phyloP scores from a whole-genome alignment of 2,329 filamentous ascomycete genomes.

The Scortechinia acanthostroma region DNA sequence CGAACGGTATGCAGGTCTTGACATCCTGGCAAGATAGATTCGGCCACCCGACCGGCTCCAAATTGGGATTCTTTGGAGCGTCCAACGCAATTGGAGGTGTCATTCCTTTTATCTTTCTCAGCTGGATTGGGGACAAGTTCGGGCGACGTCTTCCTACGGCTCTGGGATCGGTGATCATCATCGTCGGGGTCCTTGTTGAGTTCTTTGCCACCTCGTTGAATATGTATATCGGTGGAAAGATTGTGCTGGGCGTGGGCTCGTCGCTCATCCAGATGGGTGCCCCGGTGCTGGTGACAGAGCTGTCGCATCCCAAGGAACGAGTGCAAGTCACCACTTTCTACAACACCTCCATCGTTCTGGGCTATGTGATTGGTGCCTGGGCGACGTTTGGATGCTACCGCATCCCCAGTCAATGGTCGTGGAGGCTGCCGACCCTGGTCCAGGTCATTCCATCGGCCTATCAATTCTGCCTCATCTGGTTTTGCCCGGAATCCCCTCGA shows the following conservation, averaged over 20 bases:
- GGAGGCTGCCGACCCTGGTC: slow-evolving; percentile 41
- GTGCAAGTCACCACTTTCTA: slow-evolving; percentile 26
- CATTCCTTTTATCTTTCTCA: slow-evolving; percentile 22
- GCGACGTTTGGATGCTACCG: slow-evolving; percentile 20
- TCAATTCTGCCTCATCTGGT: slow-evolving; percentile 33
- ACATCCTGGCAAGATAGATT: too few relatives aligned
- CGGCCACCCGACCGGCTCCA: too few relatives aligned
- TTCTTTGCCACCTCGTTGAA: slow-evolving; percentile 21
- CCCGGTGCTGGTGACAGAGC: slow-evolving; percentile 30
- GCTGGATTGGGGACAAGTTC: slow-evolving; percentile 22
- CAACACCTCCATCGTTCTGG: slow-evolving; percentile 29
- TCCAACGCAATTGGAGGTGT: slow-evolving; percentile 32
- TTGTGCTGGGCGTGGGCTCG: slow-evolving; percentile 23
- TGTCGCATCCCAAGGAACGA: slow-evolving; percentile 29
- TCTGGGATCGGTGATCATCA: slow-evolving; percentile 27
- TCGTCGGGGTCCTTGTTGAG: slow-evolving; percentile 23
- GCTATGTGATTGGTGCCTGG: slow-evolving; percentile 27
- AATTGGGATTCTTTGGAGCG: too few relatives aligned
- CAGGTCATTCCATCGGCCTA: slow-evolving; percentile 35
- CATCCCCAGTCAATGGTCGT: slow-evolving; percentile 29
- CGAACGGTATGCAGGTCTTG: too few relatives aligned
- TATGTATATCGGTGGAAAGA: slow-evolving; percentile 28
- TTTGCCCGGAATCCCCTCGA: slow-evolving; percentile 52
- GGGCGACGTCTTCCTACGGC: slow-evolving; percentile 23
- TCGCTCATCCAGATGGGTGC: slow-evolving; percentile 30